A percentile compares a stretch with the other conserved stretches of the same genome.
These are phyloP conservation scores for Capsicum baccatum DNA, from an alignment of 257 asterid species.

Conservation along the genomic window DNA sequence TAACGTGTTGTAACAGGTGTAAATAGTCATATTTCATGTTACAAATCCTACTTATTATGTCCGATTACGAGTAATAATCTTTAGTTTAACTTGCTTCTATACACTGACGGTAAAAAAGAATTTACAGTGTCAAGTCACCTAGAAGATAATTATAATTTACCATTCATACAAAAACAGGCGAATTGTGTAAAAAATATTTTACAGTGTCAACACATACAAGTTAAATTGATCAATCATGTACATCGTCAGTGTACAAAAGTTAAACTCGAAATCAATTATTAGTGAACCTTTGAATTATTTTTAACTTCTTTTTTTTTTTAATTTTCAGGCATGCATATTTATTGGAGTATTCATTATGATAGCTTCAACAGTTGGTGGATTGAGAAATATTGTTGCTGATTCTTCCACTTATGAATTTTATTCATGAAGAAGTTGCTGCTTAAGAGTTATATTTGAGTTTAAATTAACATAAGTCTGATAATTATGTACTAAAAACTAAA, in stretches of 20 bases:
- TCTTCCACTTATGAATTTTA: slow-evolving; percentile 78
- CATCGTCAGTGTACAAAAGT: not conserved
- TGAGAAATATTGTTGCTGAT: slow-evolving; percentile 73
- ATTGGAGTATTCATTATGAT: slow-evolving; percentile 71
- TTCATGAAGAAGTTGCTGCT: slow-evolving; percentile 39
- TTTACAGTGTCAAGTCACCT: not conserved
- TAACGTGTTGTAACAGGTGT: not conserved
- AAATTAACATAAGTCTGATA: not conserved
- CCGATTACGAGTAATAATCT: not conserved
- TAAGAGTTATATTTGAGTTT: not conserved
- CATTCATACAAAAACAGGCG: not conserved
- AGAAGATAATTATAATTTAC: not conserved
- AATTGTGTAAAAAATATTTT: no score
- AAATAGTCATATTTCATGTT: not conserved
- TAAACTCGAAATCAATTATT: not conserved
- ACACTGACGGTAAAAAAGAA: no score
- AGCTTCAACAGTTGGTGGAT: slow-evolving; percentile 85
- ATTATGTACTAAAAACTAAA: not conserved
- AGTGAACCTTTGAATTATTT: not conserved
- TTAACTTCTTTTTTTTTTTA: not conserved
- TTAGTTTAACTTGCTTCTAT: not conserved
- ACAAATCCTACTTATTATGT: not conserved
- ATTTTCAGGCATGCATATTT: slow-evolving; percentile 59
- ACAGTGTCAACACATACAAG: no score
- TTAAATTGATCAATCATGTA: not conserved